Evolutionary conservation across 176 grass and related monocot species (phyloP), one percentile per base, ranked within the genome.

Genomic region (Bolboschoenus planiculmis): DNA sequence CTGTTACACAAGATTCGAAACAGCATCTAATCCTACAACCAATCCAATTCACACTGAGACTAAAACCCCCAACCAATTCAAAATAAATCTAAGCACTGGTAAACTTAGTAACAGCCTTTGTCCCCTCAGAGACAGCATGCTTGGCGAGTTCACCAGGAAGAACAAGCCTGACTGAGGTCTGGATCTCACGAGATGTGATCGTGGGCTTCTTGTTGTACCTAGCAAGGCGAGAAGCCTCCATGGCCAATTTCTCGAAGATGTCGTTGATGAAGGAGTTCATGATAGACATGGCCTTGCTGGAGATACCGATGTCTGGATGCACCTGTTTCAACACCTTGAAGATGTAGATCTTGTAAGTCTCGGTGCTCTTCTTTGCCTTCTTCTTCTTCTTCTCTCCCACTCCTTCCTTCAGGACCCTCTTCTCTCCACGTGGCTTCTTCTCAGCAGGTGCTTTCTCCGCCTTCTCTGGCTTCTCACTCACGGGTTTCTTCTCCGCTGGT

Each of bases 211-310:
- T 79, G 23, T 18, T 79, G 53, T 54, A 54, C 27, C 76, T 18
- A 3, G 76, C 76, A 2, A 79, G 47, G 5, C 47, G 42, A 2
- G 76, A 15, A 0, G 76, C 76, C 47, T 79, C 76, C 24, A 15
- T 79, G 27, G 76, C 76, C 14, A 79, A 16, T 27, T 79, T 79
- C 76, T 79, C 76, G 1, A 79, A 79, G 27, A 79, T 79, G 14
- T 79, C 76, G 0, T 79, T 79, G 47, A 79, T 79, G 76, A 79
- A 79, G 27, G 76, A 79, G 47, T 79, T 79, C 76, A 79, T 79
- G 29, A 79, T 79, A 1, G 76, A 79, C 76, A 79, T 79, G 76
- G 76, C 76, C 47, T 79, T 79, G 50, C 76, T 79, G 26, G 76
- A 79, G 76, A 79, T 79, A 7, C 76, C 76, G 2, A 79, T 57